These are phyloP conservation scores for Syncephalastrum racemosum DNA, from an alignment of 371 early-diverging fungal genomes.

Conservation along the genomic window DNA sequence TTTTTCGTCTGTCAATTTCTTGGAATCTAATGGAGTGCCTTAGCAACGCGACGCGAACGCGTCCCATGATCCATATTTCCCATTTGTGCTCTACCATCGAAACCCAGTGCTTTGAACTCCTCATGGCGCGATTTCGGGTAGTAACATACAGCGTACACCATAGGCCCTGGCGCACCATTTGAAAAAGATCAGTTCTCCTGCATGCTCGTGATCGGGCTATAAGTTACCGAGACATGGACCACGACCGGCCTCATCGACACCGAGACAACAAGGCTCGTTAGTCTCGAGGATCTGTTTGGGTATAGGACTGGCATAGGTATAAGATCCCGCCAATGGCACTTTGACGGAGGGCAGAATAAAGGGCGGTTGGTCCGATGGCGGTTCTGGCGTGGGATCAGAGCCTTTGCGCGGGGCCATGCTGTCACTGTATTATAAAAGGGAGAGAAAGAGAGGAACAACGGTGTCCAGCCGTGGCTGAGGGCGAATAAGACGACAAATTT, in stretches of 20 bases:
- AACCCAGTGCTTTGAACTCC: slow-evolving; percentile 68
- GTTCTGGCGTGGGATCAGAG: too few relatives aligned
- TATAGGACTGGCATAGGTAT: slow-evolving; percentile 33
- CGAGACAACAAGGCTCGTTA: slow-evolving; percentile 73
- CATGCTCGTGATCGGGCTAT: not conserved
- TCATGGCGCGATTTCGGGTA: slow-evolving; percentile 64
- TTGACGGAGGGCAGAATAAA: slow-evolving; percentile 37
- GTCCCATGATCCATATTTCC: not conserved
- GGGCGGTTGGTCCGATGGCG: too few relatives aligned
- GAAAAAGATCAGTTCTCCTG: not conserved
- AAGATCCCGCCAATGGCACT: slow-evolving; percentile 37
- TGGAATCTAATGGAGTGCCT: slow-evolving; percentile 69
- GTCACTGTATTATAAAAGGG: too few relatives aligned
- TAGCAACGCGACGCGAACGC: not conserved
- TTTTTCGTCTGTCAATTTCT: slow-evolving; percentile 75
- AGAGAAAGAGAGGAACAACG: too few relatives aligned
- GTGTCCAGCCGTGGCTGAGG: too few relatives aligned
- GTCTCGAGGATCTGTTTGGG: slow-evolving; percentile 24
- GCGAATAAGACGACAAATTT: too few relatives aligned
- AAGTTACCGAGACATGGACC: slow-evolving; percentile 94
- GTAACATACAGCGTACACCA: slow-evolving; percentile 93
- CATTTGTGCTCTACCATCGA: slow-evolving; percentile 66
- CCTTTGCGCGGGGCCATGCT: too few relatives aligned
- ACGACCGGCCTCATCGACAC: slow-evolving; percentile 99
- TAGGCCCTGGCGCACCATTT: slow-evolving; percentile 69